phyloP scores from a whole-genome alignment of 2,329 filamentous ascomycete genomes.

The Clonostachys rhizophaga region DNA sequence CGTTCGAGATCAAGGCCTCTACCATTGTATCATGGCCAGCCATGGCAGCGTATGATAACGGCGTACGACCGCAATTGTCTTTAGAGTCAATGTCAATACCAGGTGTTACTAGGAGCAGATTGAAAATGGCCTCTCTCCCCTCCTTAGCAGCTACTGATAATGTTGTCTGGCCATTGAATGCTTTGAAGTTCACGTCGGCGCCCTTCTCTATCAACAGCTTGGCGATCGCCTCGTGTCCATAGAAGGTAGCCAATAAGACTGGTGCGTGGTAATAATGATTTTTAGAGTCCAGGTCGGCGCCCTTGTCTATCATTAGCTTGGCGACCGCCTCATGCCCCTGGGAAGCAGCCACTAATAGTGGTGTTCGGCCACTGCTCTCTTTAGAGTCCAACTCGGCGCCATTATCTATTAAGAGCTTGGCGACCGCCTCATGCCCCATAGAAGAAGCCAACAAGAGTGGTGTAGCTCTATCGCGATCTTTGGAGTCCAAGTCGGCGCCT shows the following conservation, averaged over 20 bases:
- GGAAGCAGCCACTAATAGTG: not conserved
- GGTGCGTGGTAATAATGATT: too few relatives aligned
- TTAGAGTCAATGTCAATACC: not conserved
- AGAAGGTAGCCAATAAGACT: too few relatives aligned
- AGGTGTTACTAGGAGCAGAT: not conserved
- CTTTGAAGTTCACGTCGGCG: constrained; percentile 1
- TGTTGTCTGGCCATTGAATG: not conserved
- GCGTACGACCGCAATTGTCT: not conserved
- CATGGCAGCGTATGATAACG: not conserved
- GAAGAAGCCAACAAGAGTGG: too few relatives aligned
- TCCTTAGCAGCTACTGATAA: not conserved
- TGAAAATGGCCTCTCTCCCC: not conserved
- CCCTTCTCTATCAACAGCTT: constrained; percentile 2
- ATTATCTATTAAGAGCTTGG: constrained; percentile 1
- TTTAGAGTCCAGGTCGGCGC: too few relatives aligned
- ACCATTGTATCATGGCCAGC: constrained; percentile 5
- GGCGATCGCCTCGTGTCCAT: too few relatives aligned
- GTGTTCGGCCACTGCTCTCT: not conserved
- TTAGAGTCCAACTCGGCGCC: not conserved
- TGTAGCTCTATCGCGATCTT: too few relatives aligned
- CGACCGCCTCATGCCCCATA: not conserved
- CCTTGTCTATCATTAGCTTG: not conserved
- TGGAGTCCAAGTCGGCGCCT: not conserved
- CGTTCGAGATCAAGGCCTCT: not conserved
- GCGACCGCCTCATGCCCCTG: not conserved